Conservation (phyloP, 2,329 filamentous ascomycete genomes). For the Metarhizium guizhouense region DNA sequence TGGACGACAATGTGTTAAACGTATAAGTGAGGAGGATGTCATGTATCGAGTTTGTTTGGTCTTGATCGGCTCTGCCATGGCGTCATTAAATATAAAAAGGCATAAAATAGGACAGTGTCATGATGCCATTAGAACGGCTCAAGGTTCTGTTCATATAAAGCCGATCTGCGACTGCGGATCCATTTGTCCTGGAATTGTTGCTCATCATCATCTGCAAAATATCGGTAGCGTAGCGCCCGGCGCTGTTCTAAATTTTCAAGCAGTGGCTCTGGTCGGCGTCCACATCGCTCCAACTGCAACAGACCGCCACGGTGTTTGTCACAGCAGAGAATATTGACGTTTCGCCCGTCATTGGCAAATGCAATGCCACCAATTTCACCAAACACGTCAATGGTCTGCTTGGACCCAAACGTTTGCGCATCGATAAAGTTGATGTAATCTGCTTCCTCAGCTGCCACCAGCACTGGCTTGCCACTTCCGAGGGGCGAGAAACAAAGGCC, state of each 20-base stretch:
- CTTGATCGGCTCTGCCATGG: too few species aligned
- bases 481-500: constrained; percentile 63
- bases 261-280: constrained; percentile 17
- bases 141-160: constrained; percentile 11
- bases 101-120: constrained; percentile 23
- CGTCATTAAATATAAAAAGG: too few species aligned
- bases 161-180: constrained; percentile 3
- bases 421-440: constrained; percentile 66
- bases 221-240: not conserved
- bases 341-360: constrained; percentile 57
- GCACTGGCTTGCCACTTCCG: constrained; percentile 55
- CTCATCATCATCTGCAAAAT: constrained; percentile 4
- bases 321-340: constrained; percentile 59
- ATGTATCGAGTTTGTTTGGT: too few species aligned
- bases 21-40: too few species aligned
- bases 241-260: constrained; percentile 12
- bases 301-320: constrained; percentile 60
- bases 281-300: constrained; percentile 47
- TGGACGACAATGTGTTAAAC: too few species aligned
- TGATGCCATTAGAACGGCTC: constrained; percentile 27
- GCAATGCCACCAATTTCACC: constrained; percentile 63
- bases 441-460: constrained; percentile 68
- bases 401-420: constrained; percentile 51
- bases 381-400: constrained; percentile 66
- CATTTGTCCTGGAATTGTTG: constrained; percentile 2